These are phyloP conservation scores for Canavalia gladiata DNA, from an alignment of 306 rosid species.

Conservation along the genomic window DNA sequence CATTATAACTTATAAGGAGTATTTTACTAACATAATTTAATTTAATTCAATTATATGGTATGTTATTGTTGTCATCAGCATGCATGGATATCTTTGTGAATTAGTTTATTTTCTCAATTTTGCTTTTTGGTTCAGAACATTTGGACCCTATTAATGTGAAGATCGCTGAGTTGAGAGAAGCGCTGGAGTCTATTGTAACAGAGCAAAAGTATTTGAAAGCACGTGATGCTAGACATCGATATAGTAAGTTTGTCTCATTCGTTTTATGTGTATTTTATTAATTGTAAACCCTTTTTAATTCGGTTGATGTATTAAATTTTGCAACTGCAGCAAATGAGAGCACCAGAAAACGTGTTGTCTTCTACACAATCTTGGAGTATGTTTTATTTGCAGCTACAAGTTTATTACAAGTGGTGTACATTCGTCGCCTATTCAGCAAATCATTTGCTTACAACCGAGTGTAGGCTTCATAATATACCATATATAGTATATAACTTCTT, in stretches of 20 bases:
- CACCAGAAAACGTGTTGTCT: slow-evolving; percentile 57
- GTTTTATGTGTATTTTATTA: background rate
- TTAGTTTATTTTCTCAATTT: background rate
- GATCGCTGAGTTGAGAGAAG: slow-evolving; percentile 92
- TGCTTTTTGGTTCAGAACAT: slow-evolving; percentile 66
- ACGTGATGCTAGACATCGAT: slow-evolving; percentile 88
- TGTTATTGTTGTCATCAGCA: background rate
- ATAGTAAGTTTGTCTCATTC: slow-evolving; percentile 65
- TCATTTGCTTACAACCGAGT: slow-evolving; percentile 54
- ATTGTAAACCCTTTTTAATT: background rate
- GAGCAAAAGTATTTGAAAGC: slow-evolving; percentile 94
- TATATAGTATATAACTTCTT: background rate
- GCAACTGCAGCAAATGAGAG: slow-evolving; percentile 57
- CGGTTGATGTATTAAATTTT: background rate
- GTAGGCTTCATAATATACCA: background rate
- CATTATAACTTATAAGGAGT: background rate
- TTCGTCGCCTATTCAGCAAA: slow-evolving; percentile 63
- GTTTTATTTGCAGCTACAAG: slow-evolving; percentile 52
- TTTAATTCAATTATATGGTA: background rate
- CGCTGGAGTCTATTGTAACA: slow-evolving; percentile 77
- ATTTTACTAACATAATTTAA: background rate
- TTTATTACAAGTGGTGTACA: slow-evolving; percentile 56
- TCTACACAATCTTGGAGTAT: slow-evolving; percentile 55
- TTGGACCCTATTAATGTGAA: slow-evolving; percentile 88
- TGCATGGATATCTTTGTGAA: background rate